Percentiles rank a stretch among this genome's conserved stretches.
Conservation (phyloP, 495 filamentous ascomycete species). For the Schizothecium vesticola region DNA sequence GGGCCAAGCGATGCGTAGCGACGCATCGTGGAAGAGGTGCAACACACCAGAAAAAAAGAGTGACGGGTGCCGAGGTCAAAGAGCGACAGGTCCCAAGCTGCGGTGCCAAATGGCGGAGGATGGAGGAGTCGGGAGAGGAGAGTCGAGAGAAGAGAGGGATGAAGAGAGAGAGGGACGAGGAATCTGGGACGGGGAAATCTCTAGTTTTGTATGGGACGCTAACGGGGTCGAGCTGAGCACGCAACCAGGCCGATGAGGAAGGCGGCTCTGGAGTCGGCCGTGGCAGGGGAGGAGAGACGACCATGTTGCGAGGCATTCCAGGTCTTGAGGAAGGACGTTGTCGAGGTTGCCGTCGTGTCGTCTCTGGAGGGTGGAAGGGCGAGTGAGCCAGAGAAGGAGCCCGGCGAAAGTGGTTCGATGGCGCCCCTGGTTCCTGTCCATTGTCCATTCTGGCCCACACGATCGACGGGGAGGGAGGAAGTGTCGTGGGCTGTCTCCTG, state of each 20-base stretch:
- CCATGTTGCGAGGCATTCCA: neutral
- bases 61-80: neutral
- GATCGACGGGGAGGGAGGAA: no score
- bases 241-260: neutral
- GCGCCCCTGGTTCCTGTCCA: neutral
- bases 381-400: neutral
- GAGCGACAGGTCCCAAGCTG: neutral
- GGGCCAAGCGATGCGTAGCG: constrained; percentile 16
- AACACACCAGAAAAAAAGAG: neutral
- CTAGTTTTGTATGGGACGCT: neutral
- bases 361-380: neutral
- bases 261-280: neutral
- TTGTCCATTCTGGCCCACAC: neutral
- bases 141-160: constrained; percentile 2
- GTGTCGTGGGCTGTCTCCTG: no score
- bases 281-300: neutral
- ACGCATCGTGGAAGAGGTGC: constrained; percentile 23
- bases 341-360: neutral
- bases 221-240: neutral
- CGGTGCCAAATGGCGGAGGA: neutral
- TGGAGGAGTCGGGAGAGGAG: neutral
- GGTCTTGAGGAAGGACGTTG: neutral
- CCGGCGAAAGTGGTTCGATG: neutral
- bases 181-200: neutral
- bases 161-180: neutral